Percentiles rank a stretch among this genome's conserved stretches.
phyloP scores from a whole-genome alignment of 2,329 filamentous ascomycete genomes.

The Alternaria gansuensis region DNA sequence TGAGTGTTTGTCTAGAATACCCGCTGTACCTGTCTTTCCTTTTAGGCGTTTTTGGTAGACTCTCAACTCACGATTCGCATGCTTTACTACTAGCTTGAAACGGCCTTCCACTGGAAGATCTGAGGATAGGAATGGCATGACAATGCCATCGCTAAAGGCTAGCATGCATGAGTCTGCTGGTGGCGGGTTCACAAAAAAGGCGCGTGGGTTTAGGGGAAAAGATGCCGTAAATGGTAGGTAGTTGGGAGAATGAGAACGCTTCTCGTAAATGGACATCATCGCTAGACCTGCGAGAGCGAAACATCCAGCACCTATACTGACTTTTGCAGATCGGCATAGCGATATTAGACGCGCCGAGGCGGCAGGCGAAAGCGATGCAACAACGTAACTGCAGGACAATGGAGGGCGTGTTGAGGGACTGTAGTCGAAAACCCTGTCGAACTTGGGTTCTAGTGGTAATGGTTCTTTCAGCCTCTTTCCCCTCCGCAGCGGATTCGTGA shows the following conservation, averaged over 20 bases:
- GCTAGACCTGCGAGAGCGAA: conserved; percentile 58
- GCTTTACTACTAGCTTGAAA: conserved; percentile 52
- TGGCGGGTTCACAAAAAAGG: conserved; percentile 53
- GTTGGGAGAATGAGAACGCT: conserved; percentile 36
- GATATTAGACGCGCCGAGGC: conserved; percentile 51
- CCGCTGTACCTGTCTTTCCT: conserved; percentile 23
- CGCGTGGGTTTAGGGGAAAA: conserved; percentile 59
- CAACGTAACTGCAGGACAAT: conserved; percentile 48
- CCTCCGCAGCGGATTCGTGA: conserved; percentile 55
- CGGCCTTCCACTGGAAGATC: conserved; percentile 49
- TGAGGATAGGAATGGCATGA: conserved; percentile 55
- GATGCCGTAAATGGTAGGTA: conserved; percentile 54
- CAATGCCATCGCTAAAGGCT: conserved; percentile 58
- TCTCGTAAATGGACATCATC: conserved; percentile 58
- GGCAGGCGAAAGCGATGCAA: conserved; percentile 42
- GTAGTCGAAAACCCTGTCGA: conserved; percentile 53
- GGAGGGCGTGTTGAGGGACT: conserved; percentile 42
- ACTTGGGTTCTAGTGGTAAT: conserved; percentile 43
- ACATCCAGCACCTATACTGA: conserved; percentile 56
- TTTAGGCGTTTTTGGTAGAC: conserved; percentile 57
- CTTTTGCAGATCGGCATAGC: conserved; percentile 51
- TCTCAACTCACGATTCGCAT: conserved; percentile 55
- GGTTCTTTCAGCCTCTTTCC: conserved; percentile 25
- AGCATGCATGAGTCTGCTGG: conserved; percentile 58
- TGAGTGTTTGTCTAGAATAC: conserved; percentile 47